Percentiles rank a stretch among this genome's conserved stretches.
Evolutionary conservation across 169 alveolate species (phyloP).

Genomic region (Eimeria tenella): DNA sequence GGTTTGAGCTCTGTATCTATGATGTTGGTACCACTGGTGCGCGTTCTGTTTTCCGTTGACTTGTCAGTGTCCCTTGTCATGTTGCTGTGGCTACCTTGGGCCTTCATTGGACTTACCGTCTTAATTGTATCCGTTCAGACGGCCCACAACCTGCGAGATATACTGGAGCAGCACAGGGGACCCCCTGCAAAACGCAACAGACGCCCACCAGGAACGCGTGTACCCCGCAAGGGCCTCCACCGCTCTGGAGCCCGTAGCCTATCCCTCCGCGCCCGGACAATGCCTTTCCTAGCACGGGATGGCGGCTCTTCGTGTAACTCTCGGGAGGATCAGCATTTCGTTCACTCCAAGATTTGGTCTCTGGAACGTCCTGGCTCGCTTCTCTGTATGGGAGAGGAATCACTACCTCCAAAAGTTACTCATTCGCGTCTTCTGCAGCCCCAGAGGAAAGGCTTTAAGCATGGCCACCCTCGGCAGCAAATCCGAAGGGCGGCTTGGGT

Average conservation of each 20-base stretch:
- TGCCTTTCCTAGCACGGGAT: not conserved
- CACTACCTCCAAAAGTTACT: too few species aligned
- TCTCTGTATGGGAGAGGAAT: not conserved
- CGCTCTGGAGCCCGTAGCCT: conserved; percentile 62
- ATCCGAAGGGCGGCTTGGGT: too few species aligned
- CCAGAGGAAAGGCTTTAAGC: too few species aligned
- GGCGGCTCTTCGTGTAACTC: conserved; percentile 10
- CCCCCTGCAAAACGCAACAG: not conserved
- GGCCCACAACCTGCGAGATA: not conserved
- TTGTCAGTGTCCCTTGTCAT: not conserved
- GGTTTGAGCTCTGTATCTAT: not conserved
- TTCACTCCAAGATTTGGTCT: not conserved
- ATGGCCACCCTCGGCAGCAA: too few species aligned
- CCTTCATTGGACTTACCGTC: not conserved
- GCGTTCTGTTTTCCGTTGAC: not conserved
- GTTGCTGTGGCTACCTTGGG: not conserved
- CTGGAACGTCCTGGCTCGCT: not conserved
- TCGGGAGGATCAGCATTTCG: not conserved
- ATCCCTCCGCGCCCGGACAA: conserved; percentile 17
- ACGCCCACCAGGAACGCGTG: not conserved
- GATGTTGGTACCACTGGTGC: conserved; percentile 18
- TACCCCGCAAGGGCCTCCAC: conserved; percentile 33
- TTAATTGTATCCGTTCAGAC: conserved; percentile 22
- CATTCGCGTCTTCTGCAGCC: too few species aligned
- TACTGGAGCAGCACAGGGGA: not conserved